Conservation (phyloP, 2,329 filamentous ascomycete genomes). For the Colletotrichum truncatum region DNA sequence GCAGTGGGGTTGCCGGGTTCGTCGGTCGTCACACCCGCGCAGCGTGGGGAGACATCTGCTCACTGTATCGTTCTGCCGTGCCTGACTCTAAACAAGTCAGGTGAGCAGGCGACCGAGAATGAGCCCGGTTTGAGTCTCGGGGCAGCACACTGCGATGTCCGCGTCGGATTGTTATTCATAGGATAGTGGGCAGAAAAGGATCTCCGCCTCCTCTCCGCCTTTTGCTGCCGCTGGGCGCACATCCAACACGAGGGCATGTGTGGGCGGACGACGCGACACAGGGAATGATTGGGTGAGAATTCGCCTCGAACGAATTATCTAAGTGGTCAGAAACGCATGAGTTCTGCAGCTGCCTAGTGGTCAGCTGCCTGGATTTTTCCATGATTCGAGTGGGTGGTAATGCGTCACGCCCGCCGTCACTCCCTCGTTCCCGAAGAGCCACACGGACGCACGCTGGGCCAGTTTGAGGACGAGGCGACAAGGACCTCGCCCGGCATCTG, state of each 20-base stretch:
- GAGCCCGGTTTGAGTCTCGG: background rate
- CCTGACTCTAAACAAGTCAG: constrained; percentile 1
- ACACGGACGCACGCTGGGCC: constrained; percentile 12
- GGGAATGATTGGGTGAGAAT: constrained; percentile 29
- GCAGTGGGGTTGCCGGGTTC: constrained; percentile 20
- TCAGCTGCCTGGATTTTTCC: constrained; percentile 14
- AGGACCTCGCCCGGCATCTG: constrained; percentile 2
- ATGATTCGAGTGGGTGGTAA: constrained; percentile 14
- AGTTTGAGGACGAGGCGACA: constrained; percentile 17
- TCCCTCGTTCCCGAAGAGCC: background rate
- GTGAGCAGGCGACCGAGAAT: constrained; percentile 1
- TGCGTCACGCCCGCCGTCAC: background rate
- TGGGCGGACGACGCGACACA: background rate
- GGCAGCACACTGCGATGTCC: background rate
- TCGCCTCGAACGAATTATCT: constrained; percentile 20
- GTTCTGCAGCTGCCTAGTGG: constrained; percentile 26
- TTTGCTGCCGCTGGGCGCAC: too few species aligned
- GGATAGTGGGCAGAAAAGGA: background rate
- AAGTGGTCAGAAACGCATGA: constrained; percentile 26
- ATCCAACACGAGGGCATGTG: background rate
- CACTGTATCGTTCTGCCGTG: background rate
- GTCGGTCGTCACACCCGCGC: constrained; percentile 18
- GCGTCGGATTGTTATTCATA: background rate
- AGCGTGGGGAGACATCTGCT: constrained; percentile 10
- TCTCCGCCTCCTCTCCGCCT: background rate